A percentile compares a stretch with the other conserved stretches of the same genome.
Conservation (phyloP, 805 yeast species). For the Candida insectorum region DNA sequence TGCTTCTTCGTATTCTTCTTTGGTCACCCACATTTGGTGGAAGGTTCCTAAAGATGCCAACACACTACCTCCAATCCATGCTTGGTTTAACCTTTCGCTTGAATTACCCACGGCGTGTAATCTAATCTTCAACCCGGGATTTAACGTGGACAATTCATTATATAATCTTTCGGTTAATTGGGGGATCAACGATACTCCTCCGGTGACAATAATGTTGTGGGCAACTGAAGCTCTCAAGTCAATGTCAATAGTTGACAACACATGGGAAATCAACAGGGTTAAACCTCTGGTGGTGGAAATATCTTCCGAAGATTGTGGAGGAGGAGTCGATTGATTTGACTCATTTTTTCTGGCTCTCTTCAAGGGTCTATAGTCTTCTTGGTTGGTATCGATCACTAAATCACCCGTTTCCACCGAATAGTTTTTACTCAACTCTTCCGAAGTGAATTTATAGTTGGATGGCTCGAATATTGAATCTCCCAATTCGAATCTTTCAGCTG, state of each 20-base stretch:
- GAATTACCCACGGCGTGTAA: slow-evolving; percentile 78
- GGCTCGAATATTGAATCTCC: slow-evolving; percentile 78
- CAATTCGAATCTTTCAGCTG: slow-evolving; percentile 56
- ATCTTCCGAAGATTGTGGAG: slow-evolving; percentile 6
- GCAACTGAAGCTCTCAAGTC: slow-evolving; percentile 84
- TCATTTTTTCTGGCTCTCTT: slow-evolving; percentile 54
- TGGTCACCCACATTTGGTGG: slow-evolving; percentile 93
- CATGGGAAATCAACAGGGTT: slow-evolving; percentile 57
- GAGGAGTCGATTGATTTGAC: slow-evolving; percentile 28
- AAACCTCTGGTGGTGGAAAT: slow-evolving; percentile 40
- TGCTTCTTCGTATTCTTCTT: slow-evolving; percentile 81
- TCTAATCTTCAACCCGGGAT: slow-evolving; percentile 85
- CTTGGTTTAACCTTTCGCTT: slow-evolving; percentile 71
- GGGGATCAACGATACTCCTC: slow-evolving; percentile 77
- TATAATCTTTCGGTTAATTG: slow-evolving; percentile 76
- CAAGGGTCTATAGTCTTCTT: slow-evolving; percentile 69
- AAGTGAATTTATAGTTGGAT: slow-evolving; percentile 33
- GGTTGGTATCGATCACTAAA: slow-evolving; percentile 40
- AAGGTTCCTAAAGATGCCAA: slow-evolving; percentile 86
- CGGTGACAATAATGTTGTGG: slow-evolving; percentile 83
- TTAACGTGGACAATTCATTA: slow-evolving; percentile 60
- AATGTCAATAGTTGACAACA: slow-evolving; percentile 62
- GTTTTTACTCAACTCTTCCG: slow-evolving; percentile 17
- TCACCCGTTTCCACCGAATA: slow-evolving; percentile 52
- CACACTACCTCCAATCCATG: slow-evolving; percentile 93